Evolutionary conservation across 1,284 basidiomycete genomes (phyloP).

Genomic region (Rhodotorula sp.): DNA sequence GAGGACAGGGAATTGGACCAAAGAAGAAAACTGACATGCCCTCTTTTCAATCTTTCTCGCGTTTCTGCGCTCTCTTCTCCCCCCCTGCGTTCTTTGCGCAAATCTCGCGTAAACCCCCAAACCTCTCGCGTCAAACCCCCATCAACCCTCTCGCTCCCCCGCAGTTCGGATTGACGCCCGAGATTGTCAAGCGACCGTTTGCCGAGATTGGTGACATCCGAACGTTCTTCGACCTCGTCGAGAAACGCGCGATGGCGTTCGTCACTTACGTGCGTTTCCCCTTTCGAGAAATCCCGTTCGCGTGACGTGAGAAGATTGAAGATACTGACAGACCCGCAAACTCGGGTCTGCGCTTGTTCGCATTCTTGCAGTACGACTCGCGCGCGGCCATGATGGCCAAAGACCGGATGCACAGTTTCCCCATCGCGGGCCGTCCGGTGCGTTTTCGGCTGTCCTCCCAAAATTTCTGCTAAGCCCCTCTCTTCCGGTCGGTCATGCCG

Average conservation of each 20-base stretch:
- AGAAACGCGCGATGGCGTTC: slow-evolving; percentile 93
- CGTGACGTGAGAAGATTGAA: no score
- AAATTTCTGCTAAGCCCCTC: no score
- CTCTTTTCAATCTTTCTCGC: neutral
- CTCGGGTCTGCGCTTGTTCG: neutral
- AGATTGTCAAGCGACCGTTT: slow-evolving; percentile 78
- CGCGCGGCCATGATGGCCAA: slow-evolving; percentile 86
- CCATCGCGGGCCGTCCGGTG: slow-evolving; percentile 67
- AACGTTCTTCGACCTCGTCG: slow-evolving; percentile 92
- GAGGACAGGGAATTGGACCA: no score
- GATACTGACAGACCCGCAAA: neutral
- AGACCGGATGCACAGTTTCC: slow-evolving; percentile 78
- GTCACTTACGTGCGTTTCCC: slow-evolving; percentile 82
- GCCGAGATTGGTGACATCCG: slow-evolving; percentile 92
- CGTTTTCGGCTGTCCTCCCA: neutral
- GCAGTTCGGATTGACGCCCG: slow-evolving; percentile 86
- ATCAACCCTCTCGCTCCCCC: no score
- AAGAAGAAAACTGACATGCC: no score
- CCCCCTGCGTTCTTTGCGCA: neutral
- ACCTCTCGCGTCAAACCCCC: slow-evolving; percentile 32
- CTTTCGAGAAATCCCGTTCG: no score
- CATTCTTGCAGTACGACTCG: slow-evolving; percentile 69
- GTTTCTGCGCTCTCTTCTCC: no score
- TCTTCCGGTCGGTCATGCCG: no score
- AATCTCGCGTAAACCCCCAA: neutral